Evolutionary conservation across 2,329 filamentous ascomycete species (phyloP).

Genomic region (Ophidiomyces ophidiicola): DNA sequence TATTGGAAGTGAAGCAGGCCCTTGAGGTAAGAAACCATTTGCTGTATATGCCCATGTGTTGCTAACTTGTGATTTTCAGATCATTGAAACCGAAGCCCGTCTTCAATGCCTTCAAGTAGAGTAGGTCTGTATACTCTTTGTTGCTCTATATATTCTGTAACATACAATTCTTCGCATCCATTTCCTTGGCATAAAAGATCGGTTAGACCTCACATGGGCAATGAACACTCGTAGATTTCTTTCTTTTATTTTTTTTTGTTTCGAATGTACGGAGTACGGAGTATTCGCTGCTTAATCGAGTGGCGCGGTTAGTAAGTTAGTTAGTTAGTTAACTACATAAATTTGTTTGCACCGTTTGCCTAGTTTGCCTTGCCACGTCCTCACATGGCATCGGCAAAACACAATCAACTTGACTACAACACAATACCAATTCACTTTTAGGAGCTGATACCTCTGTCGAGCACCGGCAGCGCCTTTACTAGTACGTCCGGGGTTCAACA

Average conservation of each 20-base stretch:
- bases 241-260: neutral
- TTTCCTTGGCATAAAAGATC: constrained; percentile 13
- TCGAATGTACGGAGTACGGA: no score
- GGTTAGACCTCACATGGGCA: constrained; percentile 2
- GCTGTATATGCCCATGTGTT: constrained; percentile 3
- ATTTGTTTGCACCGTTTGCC: constrained; percentile 7
- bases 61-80: constrained; percentile 37
- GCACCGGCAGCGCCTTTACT: no score
- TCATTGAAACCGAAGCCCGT: constrained; percentile 80
- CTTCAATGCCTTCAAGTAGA: constrained; percentile 78
- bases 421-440: no score
- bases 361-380: constrained; percentile 11
- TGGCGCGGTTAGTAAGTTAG: no score
- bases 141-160: constrained; percentile 6
- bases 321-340: no score
- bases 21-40: constrained; percentile 56
- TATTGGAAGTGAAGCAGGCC: constrained; percentile 90
- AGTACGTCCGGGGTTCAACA: no score
- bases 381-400: no score
- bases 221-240: constrained; percentile 2
- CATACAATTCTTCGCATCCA: constrained; percentile 5
- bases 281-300: no score
- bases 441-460: no score
- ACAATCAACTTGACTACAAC: no score
- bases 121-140: constrained; percentile 27